Evolutionary conservation across 164 flowering plant species (phyloP).

Genomic region (Kingdonia uniflora): DNA sequence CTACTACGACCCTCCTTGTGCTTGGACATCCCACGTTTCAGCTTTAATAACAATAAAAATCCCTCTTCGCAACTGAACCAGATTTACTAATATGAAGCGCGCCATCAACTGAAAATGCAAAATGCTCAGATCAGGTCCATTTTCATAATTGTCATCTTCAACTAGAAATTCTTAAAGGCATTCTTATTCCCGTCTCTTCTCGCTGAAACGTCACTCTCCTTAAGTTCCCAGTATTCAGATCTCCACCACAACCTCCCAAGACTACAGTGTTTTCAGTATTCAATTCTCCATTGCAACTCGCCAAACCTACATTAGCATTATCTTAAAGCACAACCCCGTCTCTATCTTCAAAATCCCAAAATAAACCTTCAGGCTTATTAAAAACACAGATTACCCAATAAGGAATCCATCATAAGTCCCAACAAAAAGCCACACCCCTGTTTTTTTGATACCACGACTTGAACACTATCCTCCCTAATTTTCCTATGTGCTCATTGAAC

Average conservation of each 20-base stretch:
- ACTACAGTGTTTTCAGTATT: constrained; percentile 8
- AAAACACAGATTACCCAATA: constrained; percentile 52
- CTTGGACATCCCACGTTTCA: constrained; percentile 61
- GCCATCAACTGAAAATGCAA: constrained; percentile 83
- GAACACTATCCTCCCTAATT: constrained; percentile 80
- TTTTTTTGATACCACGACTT: constrained; percentile 62
- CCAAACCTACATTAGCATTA: background rate
- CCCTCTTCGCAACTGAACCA: constrained; percentile 51
- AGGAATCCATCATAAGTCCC: constrained; percentile 94
- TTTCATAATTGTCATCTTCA: constrained; percentile 56
- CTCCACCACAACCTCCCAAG: background rate
- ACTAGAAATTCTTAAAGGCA: constrained; percentile 80
- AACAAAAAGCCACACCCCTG: constrained; percentile 83
- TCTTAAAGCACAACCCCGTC: background rate
- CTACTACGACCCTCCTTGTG: constrained; percentile 49
- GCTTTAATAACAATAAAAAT: constrained; percentile 58
- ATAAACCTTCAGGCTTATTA: constrained; percentile 47
- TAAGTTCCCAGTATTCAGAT: constrained; percentile 17
- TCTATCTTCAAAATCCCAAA: constrained; percentile 31
- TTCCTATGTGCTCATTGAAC: constrained; percentile 94
- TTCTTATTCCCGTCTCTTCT: constrained; percentile 29
- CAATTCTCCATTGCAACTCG: background rate
- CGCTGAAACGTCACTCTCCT: constrained; percentile 60
- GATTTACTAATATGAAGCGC: constrained; percentile 57
- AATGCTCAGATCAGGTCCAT: constrained; percentile 87